Evolutionary conservation across 139 green algal genomes (phyloP).

Genomic region (Asterochloris erici): DNA sequence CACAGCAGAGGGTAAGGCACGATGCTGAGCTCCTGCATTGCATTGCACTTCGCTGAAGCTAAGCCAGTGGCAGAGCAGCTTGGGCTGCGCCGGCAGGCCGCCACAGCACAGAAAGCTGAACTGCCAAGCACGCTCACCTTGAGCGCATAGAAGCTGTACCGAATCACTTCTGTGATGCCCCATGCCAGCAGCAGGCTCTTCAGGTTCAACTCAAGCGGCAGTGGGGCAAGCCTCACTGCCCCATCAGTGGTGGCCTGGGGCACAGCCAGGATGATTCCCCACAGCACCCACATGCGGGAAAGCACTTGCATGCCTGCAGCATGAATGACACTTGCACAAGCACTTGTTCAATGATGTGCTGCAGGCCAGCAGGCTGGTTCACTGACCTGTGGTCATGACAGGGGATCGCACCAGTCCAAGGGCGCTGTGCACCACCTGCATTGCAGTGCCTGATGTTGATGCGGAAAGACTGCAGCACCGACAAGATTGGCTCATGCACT

Average conservation of each 20-base stretch:
- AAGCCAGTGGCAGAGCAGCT: not conserved
- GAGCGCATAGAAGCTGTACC: slow-evolving; percentile 88
- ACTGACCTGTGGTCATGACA: slow-evolving; percentile 71
- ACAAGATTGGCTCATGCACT: not conserved
- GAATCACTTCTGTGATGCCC: slow-evolving; percentile 84
- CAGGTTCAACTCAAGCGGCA: slow-evolving; percentile 50
- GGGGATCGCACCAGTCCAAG: slow-evolving; percentile 80
- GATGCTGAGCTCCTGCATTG: slow-evolving; percentile 43
- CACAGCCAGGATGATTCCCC: slow-evolving; percentile 73
- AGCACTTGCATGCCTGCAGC: slow-evolving; percentile 78
- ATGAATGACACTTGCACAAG: not conserved
- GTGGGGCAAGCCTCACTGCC: slow-evolving; percentile 16
- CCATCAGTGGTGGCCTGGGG: slow-evolving; percentile 29
- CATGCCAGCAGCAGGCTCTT: slow-evolving; percentile 78
- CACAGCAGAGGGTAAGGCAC: slow-evolving; percentile 72
- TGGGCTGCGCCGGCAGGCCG: not conserved
- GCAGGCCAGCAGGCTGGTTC: too few species aligned
- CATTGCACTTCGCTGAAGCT: not conserved
- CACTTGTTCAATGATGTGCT: not conserved
- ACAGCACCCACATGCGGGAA: slow-evolving; percentile 80
- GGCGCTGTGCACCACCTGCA: slow-evolving; percentile 68
- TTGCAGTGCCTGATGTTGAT: not conserved
- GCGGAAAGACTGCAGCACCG: not conserved
- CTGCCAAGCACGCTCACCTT: slow-evolving; percentile 49
- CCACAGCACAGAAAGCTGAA: not conserved